Conservation (phyloP, 306 rosid species). For the Boehmeria nivea region DNA sequence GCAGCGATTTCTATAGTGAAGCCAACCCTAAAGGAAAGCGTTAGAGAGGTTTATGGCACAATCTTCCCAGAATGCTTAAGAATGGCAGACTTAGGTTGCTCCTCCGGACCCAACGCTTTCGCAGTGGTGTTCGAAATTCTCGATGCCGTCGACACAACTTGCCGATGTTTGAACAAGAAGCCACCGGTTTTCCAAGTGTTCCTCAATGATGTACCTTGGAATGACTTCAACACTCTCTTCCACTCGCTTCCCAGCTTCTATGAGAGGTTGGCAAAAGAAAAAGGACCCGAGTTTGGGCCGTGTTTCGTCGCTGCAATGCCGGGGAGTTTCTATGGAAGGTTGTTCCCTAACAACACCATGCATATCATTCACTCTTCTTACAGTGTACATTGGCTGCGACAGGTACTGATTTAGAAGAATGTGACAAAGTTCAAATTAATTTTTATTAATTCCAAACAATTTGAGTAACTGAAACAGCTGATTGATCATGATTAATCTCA, state of each 20-base stretch:
- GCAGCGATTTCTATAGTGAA: slow-evolving; percentile 1
- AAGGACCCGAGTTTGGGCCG: slow-evolving; percentile 16
- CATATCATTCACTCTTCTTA: slow-evolving; percentile 44
- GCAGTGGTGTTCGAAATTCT: slow-evolving; percentile 10
- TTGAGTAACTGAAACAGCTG: no score
- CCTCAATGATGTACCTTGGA: slow-evolving; percentile 41
- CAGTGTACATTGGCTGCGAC: slow-evolving; percentile 40
- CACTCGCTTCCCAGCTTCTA: slow-evolving; percentile 29
- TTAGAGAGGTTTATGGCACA: slow-evolving; percentile 5
- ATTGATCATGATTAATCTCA: no score
- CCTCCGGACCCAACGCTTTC: slow-evolving; percentile 35
- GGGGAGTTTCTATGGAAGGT: slow-evolving; percentile 44
- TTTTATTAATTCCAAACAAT: no score
- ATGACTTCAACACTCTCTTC: slow-evolving; percentile 46
- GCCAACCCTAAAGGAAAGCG: slow-evolving; percentile 20
- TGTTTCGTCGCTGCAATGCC: slow-evolving; percentile 43
- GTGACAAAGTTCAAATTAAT: no score
- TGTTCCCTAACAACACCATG: slow-evolving; percentile 32
- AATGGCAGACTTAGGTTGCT: slow-evolving; percentile 47
- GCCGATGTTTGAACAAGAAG: not conserved
- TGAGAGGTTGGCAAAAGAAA: not conserved
- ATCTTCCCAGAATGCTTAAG: slow-evolving; percentile 21
- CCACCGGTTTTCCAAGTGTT: slow-evolving; percentile 27
- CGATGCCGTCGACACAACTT: not conserved
- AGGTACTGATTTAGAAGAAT: no score